Conservation (phyloP, 306 rosid species). For the Fagus sylvatica region DNA sequence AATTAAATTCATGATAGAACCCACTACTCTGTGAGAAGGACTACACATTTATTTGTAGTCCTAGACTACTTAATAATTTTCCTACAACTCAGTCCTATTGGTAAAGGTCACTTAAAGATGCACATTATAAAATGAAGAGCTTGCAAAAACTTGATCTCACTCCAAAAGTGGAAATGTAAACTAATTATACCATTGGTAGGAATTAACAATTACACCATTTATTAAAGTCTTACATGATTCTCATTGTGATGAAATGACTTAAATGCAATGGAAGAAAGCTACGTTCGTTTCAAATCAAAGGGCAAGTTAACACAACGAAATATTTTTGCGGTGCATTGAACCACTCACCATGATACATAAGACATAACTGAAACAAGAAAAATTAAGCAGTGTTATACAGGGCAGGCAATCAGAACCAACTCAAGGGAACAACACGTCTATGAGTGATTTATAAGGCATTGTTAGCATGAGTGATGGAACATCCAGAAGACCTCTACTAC, state of each 20-base stretch:
- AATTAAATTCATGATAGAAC: too few relatives aligned
- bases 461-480: too few relatives aligned
- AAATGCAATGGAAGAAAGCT: neutral
- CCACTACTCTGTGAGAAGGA: too few relatives aligned
- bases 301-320: neutral
- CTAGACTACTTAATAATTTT: neutral
- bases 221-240: neutral
- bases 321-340: neutral
- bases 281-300: too few relatives aligned
- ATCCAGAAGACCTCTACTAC: too few relatives aligned
- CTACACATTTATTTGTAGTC: too few relatives aligned
- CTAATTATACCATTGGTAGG: neutral
- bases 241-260: neutral
- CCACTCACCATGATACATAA: neutral
- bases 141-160: neutral
- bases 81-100: neutral
- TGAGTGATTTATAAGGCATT: too few relatives aligned
- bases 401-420: too few relatives aligned
- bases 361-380: too few relatives aligned
- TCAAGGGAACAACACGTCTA: too few relatives aligned
- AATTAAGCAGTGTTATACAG: too few relatives aligned
- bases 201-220: neutral
- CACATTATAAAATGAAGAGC: neutral
- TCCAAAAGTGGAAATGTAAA: neutral
- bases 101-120: too few relatives aligned